Evolutionary conservation across 768 basidiomycete genomes (phyloP), one percentile per base, ranked within the genome.

Genomic region (Macrolepiota albuminosa): DNA sequence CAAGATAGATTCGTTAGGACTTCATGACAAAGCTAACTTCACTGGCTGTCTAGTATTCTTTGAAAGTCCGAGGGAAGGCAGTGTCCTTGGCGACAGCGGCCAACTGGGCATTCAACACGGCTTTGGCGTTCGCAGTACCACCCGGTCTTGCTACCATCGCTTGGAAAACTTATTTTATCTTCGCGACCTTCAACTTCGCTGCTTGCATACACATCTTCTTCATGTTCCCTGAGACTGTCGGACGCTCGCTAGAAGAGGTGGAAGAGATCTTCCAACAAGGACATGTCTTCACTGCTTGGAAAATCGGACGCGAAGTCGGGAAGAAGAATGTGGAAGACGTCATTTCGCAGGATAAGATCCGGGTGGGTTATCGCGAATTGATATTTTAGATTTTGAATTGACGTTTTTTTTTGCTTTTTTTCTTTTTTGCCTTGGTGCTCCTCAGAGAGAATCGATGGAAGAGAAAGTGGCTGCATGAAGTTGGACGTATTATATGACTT

Each of bases 161-260:
- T 16, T 87, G 84, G 80, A 87, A 83, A 73, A 90, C 78, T 2
- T 91, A 89, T 72, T 89, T 89, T 72, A 84, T 90, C 70, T 89
- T 91, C 68, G 88, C 85, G 9, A 73, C 87, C 10, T 89, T 89
- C 82, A 88, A 89, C 76, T 84, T 87, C 60, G 83, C 85, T 1
- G 86, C 84, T 1, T 86, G 80, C 69, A 73, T 89, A 55, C 88
- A 90, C 65, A 76, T 91, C 60, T 75, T 87, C 67, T 90, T 91
- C 80, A 86, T 87, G 80, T 91, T 83, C 79, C 90, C 89, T 13
- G 90, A 91, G 72, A 89, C 88, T 3, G 84, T 84, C 14, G 84
- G 84, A 4, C 79, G 87, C 0, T 82, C 86, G 3, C 81, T 92
- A 9, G 90, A 92, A 71, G 89, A 92, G 71, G 80, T 91, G 45